Percentiles rank a stretch among this genome's conserved stretches.
Evolutionary conservation across 805 yeast genomes (phyloP).

Genomic region (Saccharomycopsis sp.): DNA sequence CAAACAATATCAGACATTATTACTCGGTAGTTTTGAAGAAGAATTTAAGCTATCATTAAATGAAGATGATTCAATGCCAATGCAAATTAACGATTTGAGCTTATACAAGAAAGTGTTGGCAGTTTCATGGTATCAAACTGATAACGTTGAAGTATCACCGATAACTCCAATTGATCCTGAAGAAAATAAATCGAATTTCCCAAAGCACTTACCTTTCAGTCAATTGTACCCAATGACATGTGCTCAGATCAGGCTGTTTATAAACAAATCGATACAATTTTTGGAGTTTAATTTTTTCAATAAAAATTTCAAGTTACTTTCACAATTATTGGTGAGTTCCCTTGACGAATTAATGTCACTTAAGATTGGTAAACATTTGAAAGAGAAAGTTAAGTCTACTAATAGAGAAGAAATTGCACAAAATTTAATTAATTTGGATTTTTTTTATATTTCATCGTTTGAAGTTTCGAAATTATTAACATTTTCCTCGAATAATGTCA

Average conservation of each 20-base stretch:
- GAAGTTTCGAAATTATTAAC: slow-evolving; percentile 47
- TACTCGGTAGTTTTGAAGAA: slow-evolving; percentile 46
- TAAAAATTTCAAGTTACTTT: slow-evolving; percentile 52
- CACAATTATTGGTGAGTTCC: slow-evolving; percentile 49
- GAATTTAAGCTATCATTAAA: slow-evolving; percentile 59
- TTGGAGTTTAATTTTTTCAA: slow-evolving; percentile 57
- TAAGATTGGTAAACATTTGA: slow-evolving; percentile 58
- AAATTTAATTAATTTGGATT: slow-evolving; percentile 80
- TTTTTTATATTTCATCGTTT: slow-evolving; percentile 67
- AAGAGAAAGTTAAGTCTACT: slow-evolving; percentile 54
- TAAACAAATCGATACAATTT: slow-evolving; percentile 59
- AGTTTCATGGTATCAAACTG: slow-evolving; percentile 63
- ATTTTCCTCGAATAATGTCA: slow-evolving; percentile 26
- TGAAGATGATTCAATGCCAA: slow-evolving; percentile 86
- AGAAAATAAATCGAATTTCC: slow-evolving; percentile 33
- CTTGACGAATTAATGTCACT: slow-evolving; percentile 65
- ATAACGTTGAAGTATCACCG: slow-evolving; percentile 27
- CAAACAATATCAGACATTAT: slow-evolving; percentile 49
- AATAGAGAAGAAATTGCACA: slow-evolving; percentile 90
- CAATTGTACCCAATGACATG: slow-evolving; percentile 84
- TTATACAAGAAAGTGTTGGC: slow-evolving; percentile 58
- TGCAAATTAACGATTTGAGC: slow-evolving; percentile 52
- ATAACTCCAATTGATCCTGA: slow-evolving; percentile 19
- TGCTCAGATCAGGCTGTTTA: slow-evolving; percentile 58
- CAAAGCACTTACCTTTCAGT: slow-evolving; percentile 77